Evolutionary conservation across 208 protist species (phyloP).

Genomic region (Wallacemonas rigidus): DNA sequence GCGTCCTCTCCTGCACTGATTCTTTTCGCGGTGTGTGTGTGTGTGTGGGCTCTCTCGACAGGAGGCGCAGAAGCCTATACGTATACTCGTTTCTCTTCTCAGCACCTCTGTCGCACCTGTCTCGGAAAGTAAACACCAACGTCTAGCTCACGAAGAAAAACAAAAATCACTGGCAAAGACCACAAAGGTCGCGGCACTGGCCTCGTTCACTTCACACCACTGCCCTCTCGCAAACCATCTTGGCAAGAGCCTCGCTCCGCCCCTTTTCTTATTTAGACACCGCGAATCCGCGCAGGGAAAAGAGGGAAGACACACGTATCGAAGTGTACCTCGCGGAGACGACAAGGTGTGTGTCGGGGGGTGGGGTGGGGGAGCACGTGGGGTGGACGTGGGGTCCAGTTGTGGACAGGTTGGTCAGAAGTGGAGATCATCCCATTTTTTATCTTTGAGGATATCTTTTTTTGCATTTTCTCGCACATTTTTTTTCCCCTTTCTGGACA

Average conservation of each 20-base stretch:
- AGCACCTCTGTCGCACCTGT: too few relatives aligned
- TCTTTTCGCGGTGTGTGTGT: too few relatives aligned
- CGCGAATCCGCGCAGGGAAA: too few relatives aligned
- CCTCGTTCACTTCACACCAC: background rate
- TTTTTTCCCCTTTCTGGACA: background rate
- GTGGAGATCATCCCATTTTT: background rate
- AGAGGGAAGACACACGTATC: too few relatives aligned
- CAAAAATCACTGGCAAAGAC: background rate
- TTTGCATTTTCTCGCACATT: conserved; percentile 1
- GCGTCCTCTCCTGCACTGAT: background rate
- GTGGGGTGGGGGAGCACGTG: background rate
- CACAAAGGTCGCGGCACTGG: background rate
- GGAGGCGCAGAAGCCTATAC: too few relatives aligned
- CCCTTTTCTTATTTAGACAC: too few relatives aligned
- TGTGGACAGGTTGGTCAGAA: background rate
- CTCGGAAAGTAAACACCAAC: too few relatives aligned
- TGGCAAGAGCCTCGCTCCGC: background rate
- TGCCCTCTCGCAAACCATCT: background rate
- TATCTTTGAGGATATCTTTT: background rate
- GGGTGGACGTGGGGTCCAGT: background rate
- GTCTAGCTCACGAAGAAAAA: too few relatives aligned
- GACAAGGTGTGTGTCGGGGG: background rate
- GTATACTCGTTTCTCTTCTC: too few relatives aligned
- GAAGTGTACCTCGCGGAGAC: background rate
- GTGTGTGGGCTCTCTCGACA: too few relatives aligned